These are phyloP conservation scores for Basidiobolus heterosporus DNA, from an alignment of 371 early-diverging fungal genomes.

Conservation along the genomic window DNA sequence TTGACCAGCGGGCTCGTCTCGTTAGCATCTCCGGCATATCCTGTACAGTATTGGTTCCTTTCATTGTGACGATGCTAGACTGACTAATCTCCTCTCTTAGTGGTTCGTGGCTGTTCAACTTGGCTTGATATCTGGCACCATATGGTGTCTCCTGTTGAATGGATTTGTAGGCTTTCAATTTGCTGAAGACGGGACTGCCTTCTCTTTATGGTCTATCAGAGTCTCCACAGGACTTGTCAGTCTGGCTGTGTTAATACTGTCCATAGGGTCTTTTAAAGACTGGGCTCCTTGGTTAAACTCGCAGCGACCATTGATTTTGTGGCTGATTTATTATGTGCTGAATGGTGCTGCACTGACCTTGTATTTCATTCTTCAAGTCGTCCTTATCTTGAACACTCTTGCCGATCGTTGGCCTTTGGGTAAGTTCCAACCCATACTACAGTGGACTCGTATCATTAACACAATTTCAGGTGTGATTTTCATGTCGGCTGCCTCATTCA, in stretches of 20 bases:
- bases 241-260: slow-evolving; percentile 50
- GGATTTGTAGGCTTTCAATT: slow-evolving; percentile 93
- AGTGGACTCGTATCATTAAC: slow-evolving; percentile 61
- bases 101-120: slow-evolving; percentile 74
- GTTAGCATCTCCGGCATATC: slow-evolving; percentile 57
- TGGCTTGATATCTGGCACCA: slow-evolving; percentile 61
- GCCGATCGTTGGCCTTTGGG: slow-evolving; percentile 93
- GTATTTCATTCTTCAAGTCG: slow-evolving; percentile 77
- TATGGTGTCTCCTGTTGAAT: slow-evolving; percentile 83
- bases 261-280: slow-evolving; percentile 63
- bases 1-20: slow-evolving; percentile 77
- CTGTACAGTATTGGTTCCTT: slow-evolving; percentile 32
- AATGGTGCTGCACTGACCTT: slow-evolving; percentile 63
- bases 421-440: slow-evolving; percentile 8
- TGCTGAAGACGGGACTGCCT: slow-evolving; percentile 84
- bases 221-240: slow-evolving; percentile 65
- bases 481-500: slow-evolving; percentile 72
- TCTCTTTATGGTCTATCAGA: slow-evolving; percentile 79
- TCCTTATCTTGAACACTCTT: slow-evolving; percentile 78
- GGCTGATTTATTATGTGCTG: slow-evolving; percentile 73
- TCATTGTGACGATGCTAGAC: background rate
- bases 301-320: slow-evolving; percentile 53
- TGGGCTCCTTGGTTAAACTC: slow-evolving; percentile 17
- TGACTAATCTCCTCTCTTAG: slow-evolving; percentile 19
- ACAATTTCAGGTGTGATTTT: slow-evolving; percentile 49